A percentile compares a stretch with the other conserved stretches of the same genome.
phyloP scores from a whole-genome alignment of 129 eudicot species.

The Calendula officinalis region DNA sequence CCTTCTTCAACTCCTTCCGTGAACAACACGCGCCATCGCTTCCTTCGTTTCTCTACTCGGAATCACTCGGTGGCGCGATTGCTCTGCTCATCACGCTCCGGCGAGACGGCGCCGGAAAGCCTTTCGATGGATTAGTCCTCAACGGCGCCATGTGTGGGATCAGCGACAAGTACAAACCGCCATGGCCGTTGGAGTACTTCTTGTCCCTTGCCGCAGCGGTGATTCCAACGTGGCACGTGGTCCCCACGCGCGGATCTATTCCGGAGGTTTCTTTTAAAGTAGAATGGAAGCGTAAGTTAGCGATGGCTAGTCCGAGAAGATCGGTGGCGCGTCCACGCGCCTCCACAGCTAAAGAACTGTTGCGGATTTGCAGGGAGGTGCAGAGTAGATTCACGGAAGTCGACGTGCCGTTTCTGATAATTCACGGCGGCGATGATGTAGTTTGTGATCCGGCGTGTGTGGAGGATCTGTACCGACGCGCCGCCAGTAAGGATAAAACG shows the following conservation, averaged over 20 bases:
- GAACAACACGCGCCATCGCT: slow-evolving; percentile 47
- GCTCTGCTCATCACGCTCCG: slow-evolving; percentile 72
- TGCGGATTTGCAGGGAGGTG: slow-evolving; percentile 74
- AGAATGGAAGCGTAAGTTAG: slow-evolving; percentile 85
- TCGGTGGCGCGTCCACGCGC: slow-evolving; percentile 64
- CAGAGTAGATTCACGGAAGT: slow-evolving; percentile 62
- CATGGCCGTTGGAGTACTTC: slow-evolving; percentile 93
- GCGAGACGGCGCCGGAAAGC: slow-evolving; percentile 33
- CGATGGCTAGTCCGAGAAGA: slow-evolving; percentile 77
- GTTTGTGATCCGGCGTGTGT: slow-evolving; percentile 90
- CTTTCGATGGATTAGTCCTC: slow-evolving; percentile 67
- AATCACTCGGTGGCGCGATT: slow-evolving; percentile 94
- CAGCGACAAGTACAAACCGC: slow-evolving; percentile 87
- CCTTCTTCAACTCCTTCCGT: slow-evolving; percentile 62
- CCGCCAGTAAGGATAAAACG: slow-evolving; percentile 84
- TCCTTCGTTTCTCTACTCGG: slow-evolving; percentile 83
- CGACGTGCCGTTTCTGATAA: slow-evolving; percentile 61
- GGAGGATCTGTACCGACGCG: slow-evolving; percentile 68
- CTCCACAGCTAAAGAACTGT: slow-evolving; percentile 79
- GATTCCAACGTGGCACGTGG: slow-evolving; percentile 86
- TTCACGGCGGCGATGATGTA: slow-evolving; percentile 75
- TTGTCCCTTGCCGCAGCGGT: slow-evolving; percentile 57
- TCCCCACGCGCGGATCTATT: slow-evolving; percentile 84
- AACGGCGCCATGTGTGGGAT: slow-evolving; percentile 98
- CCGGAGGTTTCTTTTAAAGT: slow-evolving; percentile 73